Base-by-base conservation (phyloP, 805 yeast species). In the Helenozyma baotianmanensis region DNA sequence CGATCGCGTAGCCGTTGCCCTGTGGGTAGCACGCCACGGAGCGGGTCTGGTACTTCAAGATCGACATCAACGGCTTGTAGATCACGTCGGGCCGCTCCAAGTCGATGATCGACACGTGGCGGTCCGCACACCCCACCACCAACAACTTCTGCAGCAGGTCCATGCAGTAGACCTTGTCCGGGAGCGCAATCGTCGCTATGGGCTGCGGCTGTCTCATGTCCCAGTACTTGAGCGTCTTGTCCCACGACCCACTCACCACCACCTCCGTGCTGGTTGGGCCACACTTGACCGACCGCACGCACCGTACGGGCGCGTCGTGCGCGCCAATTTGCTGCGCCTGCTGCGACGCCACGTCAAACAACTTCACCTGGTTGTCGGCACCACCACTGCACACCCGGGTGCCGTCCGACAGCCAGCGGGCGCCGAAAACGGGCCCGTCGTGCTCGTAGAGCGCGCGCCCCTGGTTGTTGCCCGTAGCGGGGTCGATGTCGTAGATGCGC, bases 211-310 rank as follows among this genome's bases (percentile, higher is more conserved):
- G 79, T 53, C 97, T 79, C 63, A 84, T 70, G 61, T 92, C 97
- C 98, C 98, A 90, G 60, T 92, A 92, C 55, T 77, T 80, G 42
- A 92, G 62, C 1, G 97, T 87, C 62, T 87, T 88, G 61, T 92
- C 98, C 97, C 97, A 92, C 6, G 96, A 86, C 6, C 95, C 96
- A 27, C 89, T 77, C 3, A 88, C 97, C 17, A 90, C 77, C 43
- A 85, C 85, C 25, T 76, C 87, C 1, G 87, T 75, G 48, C 83
- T 84, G 7, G 80, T 68, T n/a, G 89, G 87, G 0, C 95, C 95
- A 53, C 89, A 82, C 40, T 80, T 81, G 9, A 86, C 95, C 40
- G 74, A 78, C 35, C 95, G 68, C 14, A 90, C 83, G 10, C 74
- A 56, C 35, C 72, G 75, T 3, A 92, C 94, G 0, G 96, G 72